Conservation (phyloP, 352 stramenopile species). For the Blastocystis sp. region DNA sequence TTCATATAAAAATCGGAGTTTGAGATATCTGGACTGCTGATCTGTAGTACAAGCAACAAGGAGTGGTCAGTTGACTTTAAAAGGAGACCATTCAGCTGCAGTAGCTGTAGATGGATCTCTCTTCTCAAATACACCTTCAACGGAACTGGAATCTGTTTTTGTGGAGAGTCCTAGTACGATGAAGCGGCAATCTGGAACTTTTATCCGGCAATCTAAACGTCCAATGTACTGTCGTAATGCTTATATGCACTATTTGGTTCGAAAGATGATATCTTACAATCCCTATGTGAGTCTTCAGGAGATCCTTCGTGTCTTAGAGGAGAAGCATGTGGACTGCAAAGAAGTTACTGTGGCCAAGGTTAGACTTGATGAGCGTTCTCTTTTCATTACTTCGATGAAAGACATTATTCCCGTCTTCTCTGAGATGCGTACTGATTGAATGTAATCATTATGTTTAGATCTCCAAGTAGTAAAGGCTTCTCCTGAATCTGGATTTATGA, state of each 20-base stretch:
- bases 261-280: slow-evolving; percentile 18
- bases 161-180: background rate
- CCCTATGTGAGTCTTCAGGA: slow-evolving; percentile 34
- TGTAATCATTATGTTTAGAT: background rate
- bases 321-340: slow-evolving; percentile 42
- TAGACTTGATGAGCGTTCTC: background rate
- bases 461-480: background rate
- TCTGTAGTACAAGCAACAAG: background rate
- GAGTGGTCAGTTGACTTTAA: too few species aligned
- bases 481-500: background rate
- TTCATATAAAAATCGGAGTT: slow-evolving; percentile 42
- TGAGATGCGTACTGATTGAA: background rate
- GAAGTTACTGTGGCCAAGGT: slow-evolving; percentile 14
- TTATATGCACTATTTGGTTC: slow-evolving; percentile 52
- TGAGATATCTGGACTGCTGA: background rate
- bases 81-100: background rate
- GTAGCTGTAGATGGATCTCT: background rate
- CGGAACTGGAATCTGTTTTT: background rate
- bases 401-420: background rate
- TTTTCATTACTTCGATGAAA: slow-evolving; percentile 53
- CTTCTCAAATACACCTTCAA: background rate
- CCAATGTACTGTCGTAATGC: slow-evolving; percentile 62
- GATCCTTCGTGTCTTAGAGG: slow-evolving; percentile 3
- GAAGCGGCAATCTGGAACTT: background rate
- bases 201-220: slow-evolving; percentile 16